Evolutionary conservation across 768 basidiomycete genomes (phyloP), one percentile per base, ranked within the genome.

Genomic region (Agrocybe pediades): DNA sequence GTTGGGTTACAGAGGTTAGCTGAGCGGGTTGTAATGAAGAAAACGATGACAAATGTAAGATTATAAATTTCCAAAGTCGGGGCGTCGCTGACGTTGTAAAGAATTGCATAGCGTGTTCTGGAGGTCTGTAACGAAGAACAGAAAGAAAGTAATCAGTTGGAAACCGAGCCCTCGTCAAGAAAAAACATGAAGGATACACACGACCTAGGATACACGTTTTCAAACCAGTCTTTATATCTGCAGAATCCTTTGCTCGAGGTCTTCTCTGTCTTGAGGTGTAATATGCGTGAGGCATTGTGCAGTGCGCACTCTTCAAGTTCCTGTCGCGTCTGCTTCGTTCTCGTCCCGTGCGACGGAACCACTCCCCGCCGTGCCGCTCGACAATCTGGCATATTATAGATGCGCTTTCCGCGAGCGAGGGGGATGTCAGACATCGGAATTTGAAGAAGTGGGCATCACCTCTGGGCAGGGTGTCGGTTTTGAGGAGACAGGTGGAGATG

Each of bases 341-440:
- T 84, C 76, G 27, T 71, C 74, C 46, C 75, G 78, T 0, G 91
- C 89, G 13, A 59, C 80, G 73, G 54, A 90, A 90, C 4, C 82
- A 80, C 7, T 76, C 79, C 3, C 87, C 89, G 0, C 88, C 88
- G 53, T 94, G 78, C 62, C 79, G 82, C 65, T 77, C 74, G 8
- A 82, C 77, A 25, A 92, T 74, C 45, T 70, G 70, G 57, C 83
- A 74, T 21, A 87, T 84, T 15, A 86, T 74, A 6, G 73, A 70
- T 0, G 86, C 82, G 0, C 85, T 84, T 58, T 88, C 87, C 1
- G 73, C 65, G 70, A 2, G 85, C 78, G n/a, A n/a, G 1, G 77
- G 71, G 0, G 74, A 71, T 1, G 85, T 80, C 7, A 85, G 79
- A 9, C 90, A 89, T 61, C 92, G 90, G 67, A 96, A 85, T 67